phyloP scores from a whole-genome alignment of 192 early-diverging fungal species.

The Chytriomyces sp. region DNA sequence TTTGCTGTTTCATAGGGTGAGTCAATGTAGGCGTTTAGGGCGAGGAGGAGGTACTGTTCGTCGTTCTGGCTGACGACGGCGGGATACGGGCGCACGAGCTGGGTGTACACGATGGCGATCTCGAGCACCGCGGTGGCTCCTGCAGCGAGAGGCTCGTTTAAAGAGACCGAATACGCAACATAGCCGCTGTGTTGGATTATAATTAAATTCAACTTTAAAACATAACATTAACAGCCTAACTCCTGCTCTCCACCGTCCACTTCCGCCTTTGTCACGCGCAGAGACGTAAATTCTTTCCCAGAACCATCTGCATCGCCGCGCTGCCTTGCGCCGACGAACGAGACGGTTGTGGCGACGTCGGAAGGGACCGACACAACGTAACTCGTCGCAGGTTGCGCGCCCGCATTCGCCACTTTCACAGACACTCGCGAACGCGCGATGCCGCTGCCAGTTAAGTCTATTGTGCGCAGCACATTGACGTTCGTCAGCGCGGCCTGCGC shows the following conservation, averaged over 20 bases:
- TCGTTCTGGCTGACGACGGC: slow-evolving; percentile 60
- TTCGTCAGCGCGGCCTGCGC: slow-evolving; percentile 36
- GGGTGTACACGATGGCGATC: slow-evolving; percentile 36
- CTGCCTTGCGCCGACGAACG: slow-evolving; percentile 33
- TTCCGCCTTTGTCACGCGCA: too few species aligned
- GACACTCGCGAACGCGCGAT: slow-evolving; percentile 52
- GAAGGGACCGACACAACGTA: slow-evolving; percentile 37
- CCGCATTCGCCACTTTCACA: slow-evolving; percentile 51
- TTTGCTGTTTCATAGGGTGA: slow-evolving; percentile 71
- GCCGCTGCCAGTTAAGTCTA: slow-evolving; percentile 59
- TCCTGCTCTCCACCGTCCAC: too few species aligned
- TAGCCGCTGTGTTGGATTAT: slow-evolving; percentile 23
- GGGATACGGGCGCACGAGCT: slow-evolving; percentile 43
- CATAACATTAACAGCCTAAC: too few species aligned
- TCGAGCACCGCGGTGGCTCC: slow-evolving; percentile 32
- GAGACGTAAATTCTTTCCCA: too few species aligned
- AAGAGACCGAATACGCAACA: slow-evolving; percentile 25
- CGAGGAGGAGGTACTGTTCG: slow-evolving; percentile 67
- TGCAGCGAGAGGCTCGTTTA: slow-evolving; percentile 21
- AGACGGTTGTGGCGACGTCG: slow-evolving; percentile 21
- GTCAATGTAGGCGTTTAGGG: slow-evolving; percentile 60
- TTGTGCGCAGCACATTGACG: slow-evolving; percentile 58
- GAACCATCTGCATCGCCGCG: too few species aligned
- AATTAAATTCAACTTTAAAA: too few species aligned
- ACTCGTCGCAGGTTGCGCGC: slow-evolving; percentile 24